Base-by-base conservation (phyloP, 2,329 filamentous ascomycete genomes). In the Cladosporium sp. region DNA sequence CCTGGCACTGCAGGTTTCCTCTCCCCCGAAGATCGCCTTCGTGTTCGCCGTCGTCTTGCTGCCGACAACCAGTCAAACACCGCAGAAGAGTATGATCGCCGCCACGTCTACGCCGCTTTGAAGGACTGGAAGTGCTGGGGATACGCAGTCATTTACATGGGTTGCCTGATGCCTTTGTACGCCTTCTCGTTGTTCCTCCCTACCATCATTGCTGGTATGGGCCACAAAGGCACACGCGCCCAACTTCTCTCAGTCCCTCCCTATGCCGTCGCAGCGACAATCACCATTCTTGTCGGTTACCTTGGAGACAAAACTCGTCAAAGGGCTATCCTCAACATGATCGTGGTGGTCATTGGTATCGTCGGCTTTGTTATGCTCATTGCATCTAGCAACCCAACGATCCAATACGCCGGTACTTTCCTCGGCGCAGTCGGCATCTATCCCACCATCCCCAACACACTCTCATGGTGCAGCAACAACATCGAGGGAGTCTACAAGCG, bases 401-500 rank as follows among this genome's bases (percentile, higher is more conserved):
- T 92, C 0, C 83, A 89, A 61, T 96, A 95, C 64, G 86, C 83
- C 0, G 91, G 86, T 0, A 86, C 82, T 0, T 95, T 94, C 67
- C 74, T 95, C 0, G 90, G 85, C 0, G 90, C 91, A 0, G 73
- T 92, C 50, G 90, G 91, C 1, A 95, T 95, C 58, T 95, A 95
- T 62, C 90, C 91, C 0, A 85, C 83, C 61, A 88, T 95, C 50
- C 72, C 88, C 7, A 93, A 95, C 64, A 94, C 88, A 0, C 88
- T 95, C 54, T 84, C 84, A 2, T 95, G 91, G 91, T 76, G 85
- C 20, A 83, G 84, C 43, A 95, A 95, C 72, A 95, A 95, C 55
- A 80, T 84, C 35, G 90, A 95, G 69, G 86, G 91, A 13, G 87
- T 92, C 2, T 95, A 94, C 71, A 95, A 95, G 73, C 82, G 90